Base-by-base conservation (phyloP, 2,329 filamentous ascomycete species). In the Phialophora verrucosa region DNA sequence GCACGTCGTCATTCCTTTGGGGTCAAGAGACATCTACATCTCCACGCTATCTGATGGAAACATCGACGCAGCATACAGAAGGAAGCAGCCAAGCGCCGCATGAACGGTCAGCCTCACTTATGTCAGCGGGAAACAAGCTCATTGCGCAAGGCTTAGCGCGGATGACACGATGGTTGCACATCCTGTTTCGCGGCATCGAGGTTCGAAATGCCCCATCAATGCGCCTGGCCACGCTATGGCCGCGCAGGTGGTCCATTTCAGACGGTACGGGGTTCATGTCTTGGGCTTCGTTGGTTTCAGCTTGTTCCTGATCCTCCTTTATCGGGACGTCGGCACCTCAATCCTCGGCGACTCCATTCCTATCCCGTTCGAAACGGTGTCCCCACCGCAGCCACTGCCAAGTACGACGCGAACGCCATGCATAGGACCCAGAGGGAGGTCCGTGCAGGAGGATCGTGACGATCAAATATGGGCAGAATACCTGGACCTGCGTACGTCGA, bases 391-490 rank as follows among this genome's bases (percentile, higher is more conserved):
- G 12, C n/a, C 47, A 61, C 35, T 23, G 42, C 53, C 44, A 35
- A 55, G 51, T 29, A 12, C 42, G 49, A 63, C 51, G 17, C 35
- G 62, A 25, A 59, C 59, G 32, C 76, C 88, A 0, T 93, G 91
- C 75, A 79, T 85, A 58, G 90, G 90, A 0, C 87, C 89, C 1
- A 75, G 81, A 63, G 80, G 81, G 20, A 75, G 77, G 51, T 68
- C 76, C 2, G 79, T 84, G 2, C 87, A 88, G 53, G 78, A 83
- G 63, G 81, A 81, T 55, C 77, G 85, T 8, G 83, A 87, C 66
- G 89, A 92, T 42, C 47, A 51, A 42, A 25, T 66, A 47, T 49
- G 55, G 55, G 59, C 60, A 8, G 49, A 17, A 8, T 49, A 20
- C 29, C 31, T 66, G 44, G 51, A 66, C 38, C 27, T 55, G 35